Conservation (phyloP, 768 basidiomycete genomes). For the Crepidotus variabilis region DNA sequence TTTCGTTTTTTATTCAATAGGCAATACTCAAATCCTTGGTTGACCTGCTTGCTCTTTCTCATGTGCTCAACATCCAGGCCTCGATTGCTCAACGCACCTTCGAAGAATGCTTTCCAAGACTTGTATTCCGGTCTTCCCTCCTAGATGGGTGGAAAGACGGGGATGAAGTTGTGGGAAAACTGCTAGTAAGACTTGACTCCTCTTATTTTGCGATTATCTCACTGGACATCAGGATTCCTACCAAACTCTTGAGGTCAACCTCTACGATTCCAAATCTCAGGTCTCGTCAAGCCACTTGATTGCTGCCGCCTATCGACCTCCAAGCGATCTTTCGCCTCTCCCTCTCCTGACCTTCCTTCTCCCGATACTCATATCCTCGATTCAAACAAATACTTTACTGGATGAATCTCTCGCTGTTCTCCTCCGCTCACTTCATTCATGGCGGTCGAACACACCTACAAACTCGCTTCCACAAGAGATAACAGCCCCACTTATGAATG, state of each 20-base stretch:
- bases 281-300: constrained; percentile 29
- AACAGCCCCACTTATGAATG: constrained; percentile 40
- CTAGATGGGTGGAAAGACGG: constrained; percentile 37
- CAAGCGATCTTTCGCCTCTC: constrained; percentile 9
- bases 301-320: constrained; percentile 26
- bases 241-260: constrained; percentile 24
- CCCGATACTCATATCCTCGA: constrained; percentile 41
- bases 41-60: constrained; percentile 8
- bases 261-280: constrained; percentile 20
- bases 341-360: constrained; percentile 28
- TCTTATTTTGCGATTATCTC: not conserved
- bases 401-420: constrained; percentile 63
- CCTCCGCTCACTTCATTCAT: constrained; percentile 29
- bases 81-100: constrained; percentile 46
- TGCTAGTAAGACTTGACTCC: constrained; percentile 32
- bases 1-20: constrained; percentile 11
- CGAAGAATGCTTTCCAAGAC: constrained; percentile 40
- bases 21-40: constrained; percentile 17
- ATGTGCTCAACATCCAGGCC: constrained; percentile 38
- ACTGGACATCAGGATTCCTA: constrained; percentile 30
- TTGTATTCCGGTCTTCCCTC: constrained; percentile 30
- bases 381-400: constrained; percentile 50
- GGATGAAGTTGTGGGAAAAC: constrained; percentile 28
- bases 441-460: constrained; percentile 9
- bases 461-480: constrained; percentile 39